A percentile compares a stretch with the other conserved stretches of the same genome.
These are phyloP conservation scores for Neonectria punicea DNA, from an alignment of 2,329 filamentous ascomycete species.

Conservation along the genomic window DNA sequence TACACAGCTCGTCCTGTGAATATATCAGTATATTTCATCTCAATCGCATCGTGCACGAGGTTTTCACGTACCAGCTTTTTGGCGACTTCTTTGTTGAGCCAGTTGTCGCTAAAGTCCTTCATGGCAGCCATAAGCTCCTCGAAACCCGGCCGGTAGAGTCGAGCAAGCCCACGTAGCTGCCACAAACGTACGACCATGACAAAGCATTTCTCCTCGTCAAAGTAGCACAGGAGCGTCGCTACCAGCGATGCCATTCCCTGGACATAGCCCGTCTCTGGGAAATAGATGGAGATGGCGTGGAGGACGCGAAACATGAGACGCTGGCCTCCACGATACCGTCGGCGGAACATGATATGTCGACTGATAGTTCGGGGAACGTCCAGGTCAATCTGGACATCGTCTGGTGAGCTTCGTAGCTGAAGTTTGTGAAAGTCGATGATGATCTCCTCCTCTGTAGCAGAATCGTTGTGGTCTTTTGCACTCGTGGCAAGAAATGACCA, in stretches of 20 bases:
- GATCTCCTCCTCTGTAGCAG: conserved; percentile 76
- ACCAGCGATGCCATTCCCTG: conserved; percentile 97
- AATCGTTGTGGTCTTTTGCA: conserved; percentile 70
- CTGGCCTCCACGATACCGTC: conserved; percentile 91
- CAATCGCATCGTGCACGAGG: background rate
- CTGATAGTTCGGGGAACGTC: conserved; percentile 96
- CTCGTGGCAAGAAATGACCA: conserved; percentile 88
- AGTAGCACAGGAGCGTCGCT: conserved; percentile 94
- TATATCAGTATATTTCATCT: conserved; percentile 23
- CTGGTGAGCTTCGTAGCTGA: conserved; percentile 79
- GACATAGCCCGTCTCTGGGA: conserved; percentile 91
- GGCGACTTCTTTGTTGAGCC: conserved; percentile 86
- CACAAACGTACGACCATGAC: conserved; percentile 97
- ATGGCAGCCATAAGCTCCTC: conserved; percentile 87
- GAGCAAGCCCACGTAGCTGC: conserved; percentile 86
- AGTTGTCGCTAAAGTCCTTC: conserved; percentile 83
- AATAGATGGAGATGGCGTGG: conserved; percentile 91
- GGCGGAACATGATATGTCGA: conserved; percentile 96
- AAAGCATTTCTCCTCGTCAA: conserved; percentile 93
- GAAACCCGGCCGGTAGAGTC: conserved; percentile 86
- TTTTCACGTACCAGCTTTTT: conserved; percentile 75
- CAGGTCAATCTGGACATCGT: conserved; percentile 96
- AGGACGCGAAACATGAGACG: conserved; percentile 91
- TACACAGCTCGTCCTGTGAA: conserved; percentile 75
- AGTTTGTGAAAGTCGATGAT: conserved; percentile 78